Conservation (phyloP, 2,329 filamentous ascomycete species). For the Alternaria sp. region DNA sequence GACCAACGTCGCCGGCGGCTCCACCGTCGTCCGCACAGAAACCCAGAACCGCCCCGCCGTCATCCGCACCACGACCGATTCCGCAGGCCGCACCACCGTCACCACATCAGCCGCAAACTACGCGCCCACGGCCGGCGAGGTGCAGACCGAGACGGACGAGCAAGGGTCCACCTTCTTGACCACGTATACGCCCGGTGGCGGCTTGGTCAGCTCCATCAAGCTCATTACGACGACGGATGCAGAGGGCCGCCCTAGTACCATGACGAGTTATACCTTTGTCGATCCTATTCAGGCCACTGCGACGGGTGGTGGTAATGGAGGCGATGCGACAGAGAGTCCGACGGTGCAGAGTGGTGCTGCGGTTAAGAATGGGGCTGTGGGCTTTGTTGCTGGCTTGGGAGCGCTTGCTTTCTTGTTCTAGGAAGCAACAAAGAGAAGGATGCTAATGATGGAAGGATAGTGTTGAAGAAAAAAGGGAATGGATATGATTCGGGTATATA, state of each 20-base stretch:
- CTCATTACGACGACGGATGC: slow-evolving; percentile 47
- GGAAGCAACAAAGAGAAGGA: neutral
- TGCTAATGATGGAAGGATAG: no score
- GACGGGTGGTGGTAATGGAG: neutral
- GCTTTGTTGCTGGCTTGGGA: neutral
- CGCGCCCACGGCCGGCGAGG: slow-evolving; percentile 48
- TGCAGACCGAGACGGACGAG: slow-evolving; percentile 55
- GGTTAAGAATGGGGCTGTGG: slow-evolving; percentile 15
- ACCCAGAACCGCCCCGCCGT: slow-evolving; percentile 45
- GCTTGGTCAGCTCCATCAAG: slow-evolving; percentile 51
- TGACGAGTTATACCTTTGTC: slow-evolving; percentile 56
- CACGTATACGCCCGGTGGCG: slow-evolving; percentile 57
- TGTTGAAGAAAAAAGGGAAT: neutral
- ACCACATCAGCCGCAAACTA: slow-evolving; percentile 44
- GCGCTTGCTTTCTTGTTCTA: neutral
- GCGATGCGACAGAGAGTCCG: slow-evolving; percentile 35
- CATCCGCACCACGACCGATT: slow-evolving; percentile 51
- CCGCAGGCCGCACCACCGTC: slow-evolving; percentile 49
- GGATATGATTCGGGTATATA: neutral
- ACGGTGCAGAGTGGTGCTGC: slow-evolving; percentile 52
- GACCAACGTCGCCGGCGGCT: slow-evolving; percentile 51
- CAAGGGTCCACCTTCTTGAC: slow-evolving; percentile 54
- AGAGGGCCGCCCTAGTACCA: slow-evolving; percentile 47
- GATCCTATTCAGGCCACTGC: slow-evolving; percentile 40
- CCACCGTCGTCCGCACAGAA: slow-evolving; percentile 48